Percentiles rank a stretch among this genome's conserved stretches.
phyloP scores from a whole-genome alignment of 164 flowering plant species.

The Macadamia tetraphylla region DNA sequence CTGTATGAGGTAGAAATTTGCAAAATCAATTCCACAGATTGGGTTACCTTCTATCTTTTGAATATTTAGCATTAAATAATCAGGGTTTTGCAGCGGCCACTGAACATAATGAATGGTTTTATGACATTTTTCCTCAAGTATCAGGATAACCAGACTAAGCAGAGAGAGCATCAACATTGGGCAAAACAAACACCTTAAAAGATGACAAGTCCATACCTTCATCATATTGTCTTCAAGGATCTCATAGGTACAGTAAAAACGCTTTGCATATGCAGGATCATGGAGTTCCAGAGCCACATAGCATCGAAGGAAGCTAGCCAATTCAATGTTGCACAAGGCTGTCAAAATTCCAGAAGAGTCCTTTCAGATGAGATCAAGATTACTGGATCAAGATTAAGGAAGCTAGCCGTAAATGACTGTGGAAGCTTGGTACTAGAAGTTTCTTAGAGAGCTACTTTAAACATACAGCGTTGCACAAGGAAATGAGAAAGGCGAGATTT shows the following conservation, averaged over 20 bases:
- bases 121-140: background rate
- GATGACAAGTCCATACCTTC: constrained; percentile 46
- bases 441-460: constrained; percentile 5
- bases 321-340: constrained; percentile 84
- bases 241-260: constrained; percentile 88
- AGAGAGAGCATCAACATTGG: background rate
- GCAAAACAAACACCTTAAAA: background rate
- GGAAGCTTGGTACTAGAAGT: background rate
- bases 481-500: constrained; percentile 90
- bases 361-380: constrained; percentile 15
- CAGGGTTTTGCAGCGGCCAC: background rate
- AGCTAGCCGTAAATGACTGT: constrained; percentile 1
- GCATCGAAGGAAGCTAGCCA: constrained; percentile 99
- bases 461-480: constrained; percentile 90
- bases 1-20: no score
- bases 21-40: no score
- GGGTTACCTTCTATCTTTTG: background rate
- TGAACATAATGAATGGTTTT: background rate
- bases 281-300: constrained; percentile 96
- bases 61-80: constrained; percentile 1
- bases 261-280: constrained; percentile 91
- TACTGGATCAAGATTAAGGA: background rate
- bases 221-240: constrained; percentile 82
- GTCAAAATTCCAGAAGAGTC: constrained; percentile 21
- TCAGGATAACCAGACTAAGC: background rate